A percentile compares a stretch with the other conserved stretches of the same genome.
These are phyloP conservation scores for Cystoderma amianthinum DNA, from an alignment of 768 basidiomycete species.

Conservation along the genomic window DNA sequence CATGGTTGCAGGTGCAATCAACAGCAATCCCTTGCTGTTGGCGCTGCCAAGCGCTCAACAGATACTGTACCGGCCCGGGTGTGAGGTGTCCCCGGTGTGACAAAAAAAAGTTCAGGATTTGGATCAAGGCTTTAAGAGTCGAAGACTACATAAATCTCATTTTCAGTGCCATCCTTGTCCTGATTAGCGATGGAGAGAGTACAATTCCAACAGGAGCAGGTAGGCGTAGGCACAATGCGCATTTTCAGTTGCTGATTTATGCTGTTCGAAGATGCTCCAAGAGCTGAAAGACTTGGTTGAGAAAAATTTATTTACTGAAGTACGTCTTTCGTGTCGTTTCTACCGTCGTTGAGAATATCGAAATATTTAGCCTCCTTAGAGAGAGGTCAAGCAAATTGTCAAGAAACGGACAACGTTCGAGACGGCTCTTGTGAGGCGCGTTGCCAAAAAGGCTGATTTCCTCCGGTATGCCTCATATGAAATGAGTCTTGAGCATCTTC, in stretches of 20 bases:
- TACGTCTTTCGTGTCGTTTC: slow-evolving; percentile 22
- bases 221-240: slow-evolving; percentile 17
- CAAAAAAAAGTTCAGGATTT: slow-evolving; percentile 1
- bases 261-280: slow-evolving; percentile 85
- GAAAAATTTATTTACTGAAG: slow-evolving; percentile 78
- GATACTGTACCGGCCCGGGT: not conserved
- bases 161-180: no score
- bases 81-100: not conserved
- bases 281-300: slow-evolving; percentile 91
- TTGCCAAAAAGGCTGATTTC: slow-evolving; percentile 83
- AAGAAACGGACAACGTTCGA: slow-evolving; percentile 82
- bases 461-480: slow-evolving; percentile 90
- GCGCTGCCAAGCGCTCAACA: not conserved
- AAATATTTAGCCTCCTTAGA: slow-evolving; percentile 29
- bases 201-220: slow-evolving; percentile 91
- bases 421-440: slow-evolving; percentile 72
- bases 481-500: slow-evolving; percentile 78
- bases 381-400: slow-evolving; percentile 80
- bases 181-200: slow-evolving; percentile 80
- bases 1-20: slow-evolving; percentile 22
- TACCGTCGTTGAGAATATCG: not conserved
- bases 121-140: no score
- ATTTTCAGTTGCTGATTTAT: slow-evolving; percentile 2
- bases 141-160: no score
- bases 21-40: slow-evolving; percentile 4